phyloP scores from a whole-genome alignment of 2,329 filamentous ascomycete species.

The Fusarium tricinctum region DNA sequence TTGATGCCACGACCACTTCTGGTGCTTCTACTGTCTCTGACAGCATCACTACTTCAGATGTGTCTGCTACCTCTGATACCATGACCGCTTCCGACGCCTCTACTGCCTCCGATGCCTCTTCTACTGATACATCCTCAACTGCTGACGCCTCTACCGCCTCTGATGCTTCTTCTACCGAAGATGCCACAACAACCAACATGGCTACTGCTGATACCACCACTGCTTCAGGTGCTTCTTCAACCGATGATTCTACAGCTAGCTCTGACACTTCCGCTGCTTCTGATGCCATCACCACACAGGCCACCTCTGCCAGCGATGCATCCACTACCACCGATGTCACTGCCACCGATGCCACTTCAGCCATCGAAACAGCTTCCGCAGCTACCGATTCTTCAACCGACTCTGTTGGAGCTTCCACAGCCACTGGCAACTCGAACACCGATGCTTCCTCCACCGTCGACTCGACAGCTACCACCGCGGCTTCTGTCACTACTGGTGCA shows the following conservation, averaged over 20 bases:
- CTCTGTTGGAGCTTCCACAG: slow-evolving; percentile 6
- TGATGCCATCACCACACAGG: background rate
- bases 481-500: background rate
- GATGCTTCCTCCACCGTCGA: background rate
- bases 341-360: slow-evolving; percentile 4
- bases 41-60: background rate
- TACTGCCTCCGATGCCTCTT: slow-evolving; percentile 10
- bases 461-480: background rate
- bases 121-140: slow-evolving; percentile 1
- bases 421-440: slow-evolving; percentile 2
- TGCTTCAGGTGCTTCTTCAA: slow-evolving; percentile 14
- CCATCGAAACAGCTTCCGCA: slow-evolving; percentile 3
- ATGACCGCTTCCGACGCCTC: slow-evolving; percentile 10
- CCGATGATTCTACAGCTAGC: slow-evolving; percentile 10
- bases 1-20: slow-evolving; percentile 5
- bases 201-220: slow-evolving; percentile 2
- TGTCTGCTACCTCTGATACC: slow-evolving; percentile 21
- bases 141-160: slow-evolving; percentile 4
- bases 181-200: background rate
- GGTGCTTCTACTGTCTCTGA: slow-evolving; percentile 3
- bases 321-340: slow-evolving; percentile 1
- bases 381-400: slow-evolving; percentile 13
- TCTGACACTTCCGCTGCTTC: slow-evolving; percentile 5
- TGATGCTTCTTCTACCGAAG: slow-evolving; percentile 1
- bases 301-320: slow-evolving; percentile 7